Percentiles rank a stretch among this genome's conserved stretches.
Evolutionary conservation across 129 eudicot genomes (phyloP).

Genomic region (Saposhnikovia divaricata): DNA sequence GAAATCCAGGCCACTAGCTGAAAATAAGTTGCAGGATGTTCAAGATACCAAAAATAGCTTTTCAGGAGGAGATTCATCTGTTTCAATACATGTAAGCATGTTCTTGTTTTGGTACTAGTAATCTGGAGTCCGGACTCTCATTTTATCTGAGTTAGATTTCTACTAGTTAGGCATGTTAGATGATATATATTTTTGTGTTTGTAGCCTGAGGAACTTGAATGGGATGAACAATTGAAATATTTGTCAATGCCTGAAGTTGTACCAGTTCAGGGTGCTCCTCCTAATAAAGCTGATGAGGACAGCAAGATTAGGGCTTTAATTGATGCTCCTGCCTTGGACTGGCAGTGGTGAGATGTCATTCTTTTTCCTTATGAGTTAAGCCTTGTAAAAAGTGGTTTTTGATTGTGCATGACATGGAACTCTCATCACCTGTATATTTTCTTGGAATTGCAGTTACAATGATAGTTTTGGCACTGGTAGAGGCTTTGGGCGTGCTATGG

Average conservation of each 20-base stretch:
- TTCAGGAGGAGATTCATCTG: conserved; percentile 50
- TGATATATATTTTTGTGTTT: conserved; percentile 8
- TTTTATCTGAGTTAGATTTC: not conserved
- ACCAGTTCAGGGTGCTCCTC: conserved; percentile 44
- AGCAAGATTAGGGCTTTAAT: conserved; percentile 76
- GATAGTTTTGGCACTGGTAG: conserved; percentile 77
- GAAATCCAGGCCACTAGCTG: conserved; percentile 56
- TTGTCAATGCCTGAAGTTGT: conserved; percentile 61
- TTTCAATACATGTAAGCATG: conserved; percentile 47
- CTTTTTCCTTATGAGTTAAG: not conserved
- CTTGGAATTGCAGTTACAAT: conserved; percentile 51
- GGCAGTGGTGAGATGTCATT: conserved; percentile 63
- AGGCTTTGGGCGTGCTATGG: conserved; percentile 85
- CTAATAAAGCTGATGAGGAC: conserved; percentile 74
- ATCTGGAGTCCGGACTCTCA: not conserved
- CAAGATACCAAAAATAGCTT: conserved; percentile 44
- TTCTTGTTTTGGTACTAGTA: conserved; percentile 4
- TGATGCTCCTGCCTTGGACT: conserved; percentile 72
- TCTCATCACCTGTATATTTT: not conserved
- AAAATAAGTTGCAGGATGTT: conserved; percentile 34
- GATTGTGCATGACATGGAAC: not conserved
- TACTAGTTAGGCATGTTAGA: not conserved
- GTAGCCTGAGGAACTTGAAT: conserved; percentile 72
- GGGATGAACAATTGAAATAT: conserved; percentile 84
- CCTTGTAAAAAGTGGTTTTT: not conserved